Percentiles rank a stretch among this genome's conserved stretches.
phyloP scores from a whole-genome alignment of 2,329 filamentous ascomycete genomes.

The Rhytidhysteron rufulum region DNA sequence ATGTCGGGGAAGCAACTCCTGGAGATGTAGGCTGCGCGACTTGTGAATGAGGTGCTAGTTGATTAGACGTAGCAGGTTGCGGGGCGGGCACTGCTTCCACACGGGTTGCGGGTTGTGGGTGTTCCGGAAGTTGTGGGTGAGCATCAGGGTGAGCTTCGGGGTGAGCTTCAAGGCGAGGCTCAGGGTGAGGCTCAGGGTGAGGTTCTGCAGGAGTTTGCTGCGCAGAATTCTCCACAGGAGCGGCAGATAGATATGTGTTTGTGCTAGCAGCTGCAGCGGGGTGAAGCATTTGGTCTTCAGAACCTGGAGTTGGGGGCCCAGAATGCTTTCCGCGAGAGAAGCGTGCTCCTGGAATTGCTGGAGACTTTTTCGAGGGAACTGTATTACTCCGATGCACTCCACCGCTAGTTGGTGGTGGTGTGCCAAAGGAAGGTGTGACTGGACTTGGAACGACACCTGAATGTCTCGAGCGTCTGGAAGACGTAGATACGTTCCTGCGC shows the following conservation, averaged over 20 bases:
- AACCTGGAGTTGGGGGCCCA: slow-evolving; percentile 48
- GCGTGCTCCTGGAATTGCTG: slow-evolving; percentile 52
- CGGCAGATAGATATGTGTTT: neutral
- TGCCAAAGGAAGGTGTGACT: slow-evolving; percentile 26
- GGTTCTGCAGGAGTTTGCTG: too few species aligned
- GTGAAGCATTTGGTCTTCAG: slow-evolving; percentile 23
- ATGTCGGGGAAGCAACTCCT: slow-evolving; percentile 36
- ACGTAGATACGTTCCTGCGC: slow-evolving; percentile 85
- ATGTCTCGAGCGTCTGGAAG: slow-evolving; percentile 77
- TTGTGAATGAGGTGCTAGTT: slow-evolving; percentile 46
- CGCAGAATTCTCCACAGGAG: neutral
- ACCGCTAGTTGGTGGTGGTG: slow-evolving; percentile 46
- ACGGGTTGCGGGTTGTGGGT: too few species aligned
- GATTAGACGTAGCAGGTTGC: too few species aligned
- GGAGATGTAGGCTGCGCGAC: slow-evolving; percentile 56
- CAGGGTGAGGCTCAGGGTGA: too few species aligned
- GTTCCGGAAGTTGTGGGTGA: too few species aligned
- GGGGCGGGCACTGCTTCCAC: too few species aligned
- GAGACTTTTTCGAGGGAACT: slow-evolving; percentile 84
- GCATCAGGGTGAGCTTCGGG: too few species aligned
- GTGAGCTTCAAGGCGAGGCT: too few species aligned
- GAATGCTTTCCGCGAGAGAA: slow-evolving; percentile 43
- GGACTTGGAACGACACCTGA: slow-evolving; percentile 71
- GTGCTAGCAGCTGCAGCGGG: slow-evolving; percentile 7
- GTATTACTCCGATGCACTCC: slow-evolving; percentile 83